These are phyloP conservation scores for Stipa capillata DNA, from an alignment of 176 grass and related monocot species.

Conservation along the genomic window DNA sequence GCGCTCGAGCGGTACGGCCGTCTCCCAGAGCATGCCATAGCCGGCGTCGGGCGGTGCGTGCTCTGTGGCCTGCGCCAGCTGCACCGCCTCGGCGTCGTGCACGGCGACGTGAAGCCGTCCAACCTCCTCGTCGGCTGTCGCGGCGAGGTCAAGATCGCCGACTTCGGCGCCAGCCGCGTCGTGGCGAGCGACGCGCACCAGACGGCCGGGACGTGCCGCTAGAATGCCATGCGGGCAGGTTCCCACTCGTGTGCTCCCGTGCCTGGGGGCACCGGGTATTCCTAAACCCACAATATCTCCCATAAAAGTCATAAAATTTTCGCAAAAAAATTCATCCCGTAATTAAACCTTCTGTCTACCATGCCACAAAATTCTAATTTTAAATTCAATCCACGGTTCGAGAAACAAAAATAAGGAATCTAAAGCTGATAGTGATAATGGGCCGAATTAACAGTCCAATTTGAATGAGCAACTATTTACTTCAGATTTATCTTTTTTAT, in stretches of 20 bases:
- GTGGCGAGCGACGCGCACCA: slow-evolving; percentile 22
- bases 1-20: neutral
- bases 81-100: slow-evolving; percentile 33
- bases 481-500: too few species aligned
- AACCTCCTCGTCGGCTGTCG: slow-evolving; percentile 26
- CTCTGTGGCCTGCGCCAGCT: slow-evolving; percentile 27
- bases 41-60: slow-evolving; percentile 11
- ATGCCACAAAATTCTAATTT: too few species aligned
- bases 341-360: too few species aligned
- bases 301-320: too few species aligned
- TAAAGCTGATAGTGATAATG: too few species aligned
- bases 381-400: too few species aligned
- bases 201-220: slow-evolving; percentile 27
- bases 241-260: slow-evolving; percentile 32
- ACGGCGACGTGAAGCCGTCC: slow-evolving; percentile 46
- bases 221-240: slow-evolving; percentile 31
- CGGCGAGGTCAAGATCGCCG: slow-evolving; percentile 40
- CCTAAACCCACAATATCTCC: too few species aligned
- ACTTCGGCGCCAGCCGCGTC: slow-evolving; percentile 17
- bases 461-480: too few species aligned
- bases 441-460: too few species aligned
- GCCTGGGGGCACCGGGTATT: too few species aligned
- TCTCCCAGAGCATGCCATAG: slow-evolving; percentile 16
- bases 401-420: too few species aligned
- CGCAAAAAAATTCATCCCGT: too few species aligned